Percentiles rank a stretch among this genome's conserved stretches.
Evolutionary conservation across 1,284 basidiomycete genomes (phyloP).

Genomic region (Ceratobasidium theobromae): DNA sequence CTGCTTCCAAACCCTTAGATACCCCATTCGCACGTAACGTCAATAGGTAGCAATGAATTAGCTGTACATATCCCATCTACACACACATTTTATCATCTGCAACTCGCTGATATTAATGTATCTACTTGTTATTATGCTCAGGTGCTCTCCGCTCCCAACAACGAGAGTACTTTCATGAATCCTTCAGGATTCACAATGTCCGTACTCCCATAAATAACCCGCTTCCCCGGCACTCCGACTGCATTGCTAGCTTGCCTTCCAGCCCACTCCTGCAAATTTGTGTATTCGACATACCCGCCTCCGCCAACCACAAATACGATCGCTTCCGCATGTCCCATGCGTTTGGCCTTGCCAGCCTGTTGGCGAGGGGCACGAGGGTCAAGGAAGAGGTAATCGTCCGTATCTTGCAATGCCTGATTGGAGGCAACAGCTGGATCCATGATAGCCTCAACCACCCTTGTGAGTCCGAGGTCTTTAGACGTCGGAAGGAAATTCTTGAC

Average conservation of each 20-base stretch:
- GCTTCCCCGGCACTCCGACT: constrained; percentile 59
- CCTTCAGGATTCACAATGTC: constrained; percentile 89
- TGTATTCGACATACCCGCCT: constrained; percentile 96
- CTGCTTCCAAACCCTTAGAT: background rate
- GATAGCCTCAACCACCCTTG: constrained; percentile 89
- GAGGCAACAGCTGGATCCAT: constrained; percentile 95
- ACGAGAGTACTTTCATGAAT: constrained; percentile 72
- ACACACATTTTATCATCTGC: background rate
- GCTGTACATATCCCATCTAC: background rate
- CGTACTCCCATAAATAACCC: constrained; percentile 92
- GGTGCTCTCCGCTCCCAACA: constrained; percentile 49
- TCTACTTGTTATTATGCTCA: background rate
- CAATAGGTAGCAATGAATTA: background rate
- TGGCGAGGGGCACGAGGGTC: constrained; percentile 80
- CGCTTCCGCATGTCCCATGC: constrained; percentile 86
- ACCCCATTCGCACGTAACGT: background rate
- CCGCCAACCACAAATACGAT: constrained; percentile 97
- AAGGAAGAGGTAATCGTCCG: constrained; percentile 93
- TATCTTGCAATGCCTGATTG: constrained; percentile 91
- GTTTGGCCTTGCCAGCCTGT: constrained; percentile 51
- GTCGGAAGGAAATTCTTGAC: constrained; percentile 98
- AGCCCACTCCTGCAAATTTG: constrained; percentile 93
- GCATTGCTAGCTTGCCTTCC: constrained; percentile 32
- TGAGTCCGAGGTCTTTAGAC: constrained; percentile 91
- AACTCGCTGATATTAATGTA: background rate